These are phyloP conservation scores for Takakia lepidozioides DNA, from an alignment of 225 moss, liverwort and hornwort genomes.

Conservation along the genomic window DNA sequence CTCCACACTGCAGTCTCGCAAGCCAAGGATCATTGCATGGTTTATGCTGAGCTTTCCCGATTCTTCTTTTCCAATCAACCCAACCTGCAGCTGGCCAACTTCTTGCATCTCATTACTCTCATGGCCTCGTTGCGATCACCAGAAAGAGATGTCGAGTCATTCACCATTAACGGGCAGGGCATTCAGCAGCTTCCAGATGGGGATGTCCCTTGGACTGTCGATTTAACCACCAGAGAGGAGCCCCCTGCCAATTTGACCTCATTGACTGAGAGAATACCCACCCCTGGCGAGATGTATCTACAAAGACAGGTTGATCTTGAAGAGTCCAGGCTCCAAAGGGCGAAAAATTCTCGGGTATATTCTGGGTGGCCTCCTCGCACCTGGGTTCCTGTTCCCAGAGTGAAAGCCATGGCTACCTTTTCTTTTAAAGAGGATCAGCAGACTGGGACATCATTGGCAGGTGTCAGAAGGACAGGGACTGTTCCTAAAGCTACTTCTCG, in stretches of 20 bases:
- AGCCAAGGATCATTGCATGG: slow-evolving; percentile 64
- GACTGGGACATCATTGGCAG: slow-evolving; percentile 8
- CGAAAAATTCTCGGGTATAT: slow-evolving; percentile 20
- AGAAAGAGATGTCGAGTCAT: slow-evolving; percentile 61
- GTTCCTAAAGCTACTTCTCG: too few relatives aligned
- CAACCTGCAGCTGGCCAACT: slow-evolving; percentile 64
- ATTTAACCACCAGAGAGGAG: slow-evolving; percentile 13
- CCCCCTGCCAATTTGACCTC: slow-evolving; percentile 6
- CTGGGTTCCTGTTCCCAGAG: slow-evolving; percentile 44
- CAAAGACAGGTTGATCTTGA: slow-evolving; percentile 54
- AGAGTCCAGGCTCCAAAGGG: slow-evolving; percentile 23
- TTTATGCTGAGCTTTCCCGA: slow-evolving; percentile 71
- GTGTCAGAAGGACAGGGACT: slow-evolving; percentile 9
- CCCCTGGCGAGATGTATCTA: slow-evolving; percentile 39
- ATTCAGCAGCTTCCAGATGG: slow-evolving; percentile 34
- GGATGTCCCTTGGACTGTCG: slow-evolving; percentile 46
- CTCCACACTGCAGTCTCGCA: slow-evolving; percentile 48
- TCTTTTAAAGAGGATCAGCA: slow-evolving; percentile 25
- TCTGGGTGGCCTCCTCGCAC: slow-evolving; percentile 58
- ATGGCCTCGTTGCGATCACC: slow-evolving; percentile 76
- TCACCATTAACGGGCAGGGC: slow-evolving; percentile 59
- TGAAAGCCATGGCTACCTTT: slow-evolving; percentile 37
- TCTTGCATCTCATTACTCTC: slow-evolving; percentile 82
- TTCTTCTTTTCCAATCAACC: slow-evolving; percentile 68
- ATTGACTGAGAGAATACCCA: slow-evolving; percentile 18